These are phyloP conservation scores for Aspergillus ochraceoroseus DNA, from an alignment of 2,329 filamentous ascomycete genomes.

Conservation along the genomic window DNA sequence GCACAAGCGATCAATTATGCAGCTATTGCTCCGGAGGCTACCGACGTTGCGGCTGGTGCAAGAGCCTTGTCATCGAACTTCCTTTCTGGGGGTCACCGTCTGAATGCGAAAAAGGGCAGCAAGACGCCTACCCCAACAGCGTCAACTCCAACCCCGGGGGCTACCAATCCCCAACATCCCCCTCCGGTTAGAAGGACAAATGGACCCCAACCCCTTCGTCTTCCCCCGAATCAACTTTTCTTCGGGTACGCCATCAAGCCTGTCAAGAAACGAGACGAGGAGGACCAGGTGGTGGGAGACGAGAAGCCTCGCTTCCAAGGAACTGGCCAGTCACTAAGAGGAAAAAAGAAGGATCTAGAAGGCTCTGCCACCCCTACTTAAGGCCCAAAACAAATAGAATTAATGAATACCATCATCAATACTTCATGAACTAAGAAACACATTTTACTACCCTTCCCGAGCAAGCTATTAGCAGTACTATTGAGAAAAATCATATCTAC, in stretches of 20 bases:
- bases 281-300: constrained; percentile 56
- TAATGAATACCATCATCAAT: constrained; percentile 2
- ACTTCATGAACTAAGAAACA: background rate
- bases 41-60: constrained; percentile 58
- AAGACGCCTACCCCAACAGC: constrained; percentile 70
- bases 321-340: constrained; percentile 72
- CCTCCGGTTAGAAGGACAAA: constrained; percentile 54
- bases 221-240: constrained; percentile 88
- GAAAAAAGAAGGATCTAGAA: constrained; percentile 61
- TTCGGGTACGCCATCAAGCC: constrained; percentile 94
- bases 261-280: constrained; percentile 69
- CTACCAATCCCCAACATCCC: constrained; percentile 47
- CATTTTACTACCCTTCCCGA: constrained; percentile 1
- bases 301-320: constrained; percentile 74
- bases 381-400: constrained; percentile 17
- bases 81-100: constrained; percentile 68
- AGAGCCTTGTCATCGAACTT: constrained; percentile 71
- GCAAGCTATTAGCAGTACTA: constrained; percentile 1
- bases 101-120: constrained; percentile 75
- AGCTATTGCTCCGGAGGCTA: constrained; percentile 75
- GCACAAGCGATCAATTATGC: constrained; percentile 96
- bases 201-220: constrained; percentile 76
- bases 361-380: constrained; percentile 37
- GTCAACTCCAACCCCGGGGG: constrained; percentile 63
- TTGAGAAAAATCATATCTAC: constrained; percentile 1